Evolutionary conservation across 768 basidiomycete genomes (phyloP).

Genomic region (Xerocomellus chrysenteron): DNA sequence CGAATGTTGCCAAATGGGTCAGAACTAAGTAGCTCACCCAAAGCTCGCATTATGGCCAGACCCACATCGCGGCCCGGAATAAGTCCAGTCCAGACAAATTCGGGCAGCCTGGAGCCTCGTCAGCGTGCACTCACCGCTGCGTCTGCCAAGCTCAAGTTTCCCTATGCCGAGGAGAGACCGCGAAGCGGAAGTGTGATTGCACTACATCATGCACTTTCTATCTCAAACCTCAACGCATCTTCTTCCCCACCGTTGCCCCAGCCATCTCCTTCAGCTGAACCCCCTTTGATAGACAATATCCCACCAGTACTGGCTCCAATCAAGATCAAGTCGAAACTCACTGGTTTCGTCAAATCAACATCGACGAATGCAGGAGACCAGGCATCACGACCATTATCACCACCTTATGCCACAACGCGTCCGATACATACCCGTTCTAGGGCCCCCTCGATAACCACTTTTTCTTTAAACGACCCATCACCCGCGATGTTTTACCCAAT

Average conservation of each 20-base stretch:
- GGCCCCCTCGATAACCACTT: conserved; percentile 31
- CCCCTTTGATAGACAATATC: conserved; percentile 7
- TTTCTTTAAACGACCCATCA: conserved; percentile 27
- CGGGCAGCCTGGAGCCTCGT: conserved; percentile 25
- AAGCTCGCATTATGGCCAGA: conserved; percentile 28
- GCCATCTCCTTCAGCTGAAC: conserved; percentile 17
- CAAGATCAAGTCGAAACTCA: conserved; percentile 64
- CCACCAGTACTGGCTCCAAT: conserved; percentile 24
- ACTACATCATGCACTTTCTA: conserved; percentile 27
- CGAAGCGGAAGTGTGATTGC: conserved; percentile 30
- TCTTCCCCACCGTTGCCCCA: conserved; percentile 15
- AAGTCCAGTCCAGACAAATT: conserved; percentile 7
- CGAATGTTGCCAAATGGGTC: conserved; percentile 35
- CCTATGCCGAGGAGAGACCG: conserved; percentile 33
- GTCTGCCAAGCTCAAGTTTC: conserved; percentile 24
- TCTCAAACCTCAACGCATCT: conserved; percentile 19
- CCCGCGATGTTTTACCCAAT: conserved; percentile 51
- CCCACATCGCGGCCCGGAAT: conserved; percentile 28
- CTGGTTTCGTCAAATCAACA: conserved; percentile 42
- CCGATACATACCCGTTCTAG: conserved; percentile 26
- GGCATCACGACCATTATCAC: conserved; percentile 40
- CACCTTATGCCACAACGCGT: conserved; percentile 33
- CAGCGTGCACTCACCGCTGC: conserved; percentile 31
- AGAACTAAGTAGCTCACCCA: conserved; percentile 26
- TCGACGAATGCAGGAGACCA: conserved; percentile 22